These are phyloP conservation scores for Naumovozyma castellii DNA, from an alignment of 805 yeast genomes.

Conservation along the genomic window DNA sequence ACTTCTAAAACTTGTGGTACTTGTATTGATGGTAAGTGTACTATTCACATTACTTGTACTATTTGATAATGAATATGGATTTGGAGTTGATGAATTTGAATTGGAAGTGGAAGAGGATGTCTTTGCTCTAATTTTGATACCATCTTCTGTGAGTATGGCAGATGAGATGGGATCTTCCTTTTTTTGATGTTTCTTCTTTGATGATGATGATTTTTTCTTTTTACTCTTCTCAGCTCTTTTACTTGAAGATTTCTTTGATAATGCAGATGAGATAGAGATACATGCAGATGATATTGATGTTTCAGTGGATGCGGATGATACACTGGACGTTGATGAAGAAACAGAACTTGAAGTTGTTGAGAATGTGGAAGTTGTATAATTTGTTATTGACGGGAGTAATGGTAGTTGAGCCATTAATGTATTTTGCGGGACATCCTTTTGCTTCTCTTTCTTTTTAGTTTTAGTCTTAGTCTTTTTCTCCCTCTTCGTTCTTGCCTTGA, in stretches of 20 bases:
- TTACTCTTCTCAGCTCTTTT: too few species aligned
- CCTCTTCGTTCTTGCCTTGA: too few species aligned
- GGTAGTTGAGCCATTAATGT: neutral
- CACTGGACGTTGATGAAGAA: neutral
- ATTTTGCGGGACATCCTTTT: neutral
- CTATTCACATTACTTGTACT: neutral
- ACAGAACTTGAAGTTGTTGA: neutral
- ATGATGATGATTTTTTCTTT: too few species aligned
- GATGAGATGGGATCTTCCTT: constrained; percentile 9
- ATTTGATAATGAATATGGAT: neutral
- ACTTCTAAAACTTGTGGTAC: constrained; percentile 9
- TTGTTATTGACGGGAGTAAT: neutral
- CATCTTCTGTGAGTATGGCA: constrained; percentile 29
- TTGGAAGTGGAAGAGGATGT: constrained; percentile 1
- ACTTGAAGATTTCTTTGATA: neutral
- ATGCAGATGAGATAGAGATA: neutral
- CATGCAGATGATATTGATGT: neutral
- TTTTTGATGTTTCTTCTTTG: neutral
- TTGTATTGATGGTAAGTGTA: neutral
- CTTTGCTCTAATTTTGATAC: constrained; percentile 28
- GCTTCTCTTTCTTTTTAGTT: neutral
- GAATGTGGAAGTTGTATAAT: neutral
- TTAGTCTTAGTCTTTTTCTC: neutral
- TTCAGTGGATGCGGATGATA: neutral
- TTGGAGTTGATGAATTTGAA: neutral